Base-by-base conservation (phyloP, 2,329 filamentous ascomycete species). In the Apiospora pterosperma region DNA sequence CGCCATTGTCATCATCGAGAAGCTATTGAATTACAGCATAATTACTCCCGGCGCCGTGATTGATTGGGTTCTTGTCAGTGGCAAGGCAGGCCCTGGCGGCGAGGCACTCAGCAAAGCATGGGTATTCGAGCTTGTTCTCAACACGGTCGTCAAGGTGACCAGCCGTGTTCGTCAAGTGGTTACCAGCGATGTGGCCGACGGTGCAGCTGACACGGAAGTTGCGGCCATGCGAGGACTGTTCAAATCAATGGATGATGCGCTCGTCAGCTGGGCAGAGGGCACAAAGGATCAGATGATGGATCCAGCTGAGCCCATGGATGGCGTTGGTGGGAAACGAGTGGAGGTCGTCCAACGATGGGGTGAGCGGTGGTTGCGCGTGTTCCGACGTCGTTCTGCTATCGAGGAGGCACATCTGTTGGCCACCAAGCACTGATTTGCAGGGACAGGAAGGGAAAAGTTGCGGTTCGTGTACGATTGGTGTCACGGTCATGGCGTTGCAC, bases 1-100 rank as follows among this genome's bases (percentile, higher is more conserved):
- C 52, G 96, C 93, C 3, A 88, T 98, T 70, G 92, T 92, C 71
- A 97, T 99, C 71, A 86, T 98, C 65, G 95, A 98, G 82, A 98
- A 98, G 79, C 86, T 99, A 5, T 89, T 99, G 71, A 99, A 98
- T 80, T 99, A 97, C 80, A 94, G 92, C 16, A 97, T 99, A 71
- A 84, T 99, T 39, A 93, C 91, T 10, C 96, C 96, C 0, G 82
- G 89, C 64, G 90, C 90, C 19, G 93, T 99, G 34, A 86, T 97
- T 59, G 90, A 97, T 73, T 99, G 96, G 96, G 92, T 92, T 0
- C 84, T 99, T 14, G 83, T 88, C 59, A 76, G 77, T 21, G 78
- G 92, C 52, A 80, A 80, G 44, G 76, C 77, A 11, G 77, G 78
- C 39, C 69, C 86, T 23, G 86, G 88, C 2, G 91, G 91, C 60